Base-by-base conservation (phyloP, 441 rosid genomes). In the Erysimum pusillum region DNA sequence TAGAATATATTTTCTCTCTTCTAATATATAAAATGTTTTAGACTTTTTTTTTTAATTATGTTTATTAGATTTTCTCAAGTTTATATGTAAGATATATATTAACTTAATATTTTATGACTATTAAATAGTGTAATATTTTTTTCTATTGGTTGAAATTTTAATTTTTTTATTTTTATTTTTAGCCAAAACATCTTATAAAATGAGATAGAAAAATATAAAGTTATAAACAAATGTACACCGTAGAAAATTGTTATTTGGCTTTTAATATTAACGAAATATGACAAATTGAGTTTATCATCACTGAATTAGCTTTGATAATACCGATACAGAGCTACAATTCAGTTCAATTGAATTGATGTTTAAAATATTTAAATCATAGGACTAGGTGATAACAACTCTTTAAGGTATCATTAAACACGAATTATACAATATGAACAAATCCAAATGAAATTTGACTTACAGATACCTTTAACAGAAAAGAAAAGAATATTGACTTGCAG, bases 391-490 rank as follows among this genome's bases (percentile, higher is more conserved):
- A 48, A 9, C 49, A 60, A 71, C 12, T 17, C 4, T 35, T 61
- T 2, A 39, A 71, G 39, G 51, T 62, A 51, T 15, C 18, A 12
- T 28, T 62, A 51, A 72, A 28, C 31, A 39, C 2, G 3, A 25
- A 25, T 25, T 25, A 25, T 25, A 25, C 28, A 31, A 52, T 63
- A 63, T 39, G 62, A 63, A 51, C 76, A 73, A 28, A 52, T 63
- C 62, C 9, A 71, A 73, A 52, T 25, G 63, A 41, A 51, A 14
- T 52, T 32, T 39, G 70, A 63, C 52, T 60, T 73, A 49, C 9
- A 17, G 56, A 32, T 12, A 42, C n/a, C 7, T 12, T 42, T 42
- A 42, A 42, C 1, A 12, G 1, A 1, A 12, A 41, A 12, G 2
- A 41, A 41, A 41, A 41, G 60, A 62, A 62, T 8, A 51, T 17